phyloP scores from a whole-genome alignment of 1,284 basidiomycete species.

The Tilletia caries region DNA sequence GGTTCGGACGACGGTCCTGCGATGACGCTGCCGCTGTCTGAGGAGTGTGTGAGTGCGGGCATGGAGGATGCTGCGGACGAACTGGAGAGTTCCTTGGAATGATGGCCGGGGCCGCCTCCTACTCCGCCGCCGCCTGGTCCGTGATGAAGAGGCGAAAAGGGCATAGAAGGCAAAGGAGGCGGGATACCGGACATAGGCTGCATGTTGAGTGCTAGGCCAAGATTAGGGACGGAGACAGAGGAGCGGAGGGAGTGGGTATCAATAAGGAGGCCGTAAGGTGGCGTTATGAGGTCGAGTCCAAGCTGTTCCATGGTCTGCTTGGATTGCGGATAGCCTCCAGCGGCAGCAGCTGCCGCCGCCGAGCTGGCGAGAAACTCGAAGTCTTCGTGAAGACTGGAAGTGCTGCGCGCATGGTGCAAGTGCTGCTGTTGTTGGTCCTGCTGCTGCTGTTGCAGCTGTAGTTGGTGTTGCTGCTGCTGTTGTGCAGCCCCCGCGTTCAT shows the following conservation, averaged over 20 bases:
- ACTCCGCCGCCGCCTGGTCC: neutral
- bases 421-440: constrained; percentile 6
- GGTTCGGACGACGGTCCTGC: constrained; percentile 4
- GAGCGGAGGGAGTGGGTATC: constrained; percentile 8
- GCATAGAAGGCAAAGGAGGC: neutral
- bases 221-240: constrained; percentile 10
- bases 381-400: neutral
- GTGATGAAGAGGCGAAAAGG: neutral
- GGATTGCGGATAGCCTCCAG: neutral
- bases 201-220: constrained; percentile 6
- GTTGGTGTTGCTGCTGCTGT: neutral
- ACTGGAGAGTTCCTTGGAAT: constrained; percentile 1
- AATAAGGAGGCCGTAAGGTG: neutral
- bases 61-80: neutral
- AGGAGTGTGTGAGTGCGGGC: constrained; percentile 3
- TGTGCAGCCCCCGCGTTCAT: neutral
- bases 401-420: neutral
- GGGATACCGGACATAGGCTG: neutral
- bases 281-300: constrained; percentile 3
- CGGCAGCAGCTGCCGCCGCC: neutral
- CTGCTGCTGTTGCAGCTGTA: neutral
- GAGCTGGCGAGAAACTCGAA: neutral
- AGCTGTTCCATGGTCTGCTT: neutral
- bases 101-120: neutral
- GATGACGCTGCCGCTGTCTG: constrained; percentile 2